Evolutionary conservation across 2,329 filamentous ascomycete genomes (phyloP).

Genomic region (Colletotrichum sp.): DNA sequence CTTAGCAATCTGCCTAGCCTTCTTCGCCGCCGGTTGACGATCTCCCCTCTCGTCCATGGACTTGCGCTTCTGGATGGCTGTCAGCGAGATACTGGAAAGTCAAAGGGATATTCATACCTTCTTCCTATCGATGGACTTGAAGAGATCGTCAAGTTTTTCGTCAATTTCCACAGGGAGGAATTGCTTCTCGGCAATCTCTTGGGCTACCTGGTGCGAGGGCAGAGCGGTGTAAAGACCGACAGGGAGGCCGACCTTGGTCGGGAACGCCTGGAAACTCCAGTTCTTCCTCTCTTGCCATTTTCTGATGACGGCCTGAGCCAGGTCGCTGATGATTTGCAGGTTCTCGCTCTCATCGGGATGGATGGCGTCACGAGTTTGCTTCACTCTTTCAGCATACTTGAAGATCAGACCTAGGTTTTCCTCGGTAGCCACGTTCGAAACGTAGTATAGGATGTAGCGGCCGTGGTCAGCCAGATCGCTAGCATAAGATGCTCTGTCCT

Average conservation of each 20-base stretch:
- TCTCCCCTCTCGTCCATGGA: constrained; percentile 55
- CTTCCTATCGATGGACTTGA: constrained; percentile 73
- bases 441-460: constrained; percentile 88
- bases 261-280: constrained; percentile 85
- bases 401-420: constrained; percentile 88
- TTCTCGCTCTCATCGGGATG: constrained; percentile 70
- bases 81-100: constrained; percentile 25
- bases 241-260: constrained; percentile 82
- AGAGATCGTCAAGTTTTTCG: constrained; percentile 74
- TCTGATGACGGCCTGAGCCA: constrained; percentile 81
- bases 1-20: constrained; percentile 41
- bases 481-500: constrained; percentile 41
- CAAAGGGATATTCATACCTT: constrained; percentile 53
- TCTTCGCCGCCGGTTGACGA: constrained; percentile 48
- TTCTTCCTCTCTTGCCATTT: constrained; percentile 86
- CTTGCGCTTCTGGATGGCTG: constrained; percentile 59
- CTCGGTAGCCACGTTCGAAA: constrained; percentile 82
- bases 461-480: constrained; percentile 81
- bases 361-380: constrained; percentile 85
- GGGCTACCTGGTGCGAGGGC: constrained; percentile 77
- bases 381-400: constrained; percentile 90
- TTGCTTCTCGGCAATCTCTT: constrained; percentile 85
- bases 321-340: constrained; percentile 86
- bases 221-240: constrained; percentile 78
- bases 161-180: constrained; percentile 81